Base-by-base conservation (phyloP, 2,329 filamentous ascomycete species). In the Fusarium drepaniforme region DNA sequence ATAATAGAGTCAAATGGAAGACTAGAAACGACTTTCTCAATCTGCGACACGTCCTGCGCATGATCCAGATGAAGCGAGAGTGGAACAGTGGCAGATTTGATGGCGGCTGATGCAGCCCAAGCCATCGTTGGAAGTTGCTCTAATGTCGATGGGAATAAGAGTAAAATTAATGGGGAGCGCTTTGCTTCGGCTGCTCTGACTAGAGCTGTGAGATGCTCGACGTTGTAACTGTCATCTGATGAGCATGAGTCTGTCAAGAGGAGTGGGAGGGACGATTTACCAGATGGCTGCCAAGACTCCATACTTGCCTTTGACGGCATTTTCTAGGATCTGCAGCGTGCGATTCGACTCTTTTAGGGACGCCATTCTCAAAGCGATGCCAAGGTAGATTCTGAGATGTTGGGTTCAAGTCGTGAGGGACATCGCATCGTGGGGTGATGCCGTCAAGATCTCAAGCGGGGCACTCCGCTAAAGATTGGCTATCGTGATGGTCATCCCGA, bases 91-190 rank as follows among this genome's bases (percentile, higher is more conserved):
- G 86, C 85, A 8, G 88, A 91, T 78, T 67, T 69, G 35, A 70
- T 58, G 4, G 73, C 74, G 16, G 60, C 93, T 23, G 91, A 91
- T 42, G 71, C 73, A 35, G 73, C 73, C 62, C 64, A 71, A 1
- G 62, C 42, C 11, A 73, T 42, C 0, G 64, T 66, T 11, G 67
- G 70, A 4, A 75, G 58, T 6, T 71, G 64, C 21, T 64, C 46
- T 3, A 75, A 12, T 7, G 64, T 64, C 0, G 64, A 75, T 0
- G 73, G 69, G 18, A 75, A 75, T 5, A 75, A 30, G 1, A 68
- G 64, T 1, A 75, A 21, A 4, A 73, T 71, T 1, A 75, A 7
- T 1, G 73, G 73, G 9, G 66, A 73, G 9, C 46, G 38, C 30
- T 68, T 71, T 4, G 69, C 44, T 13, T 75, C 73, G 1, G 73